Evolutionary conservation across 2,329 filamentous ascomycete species (phyloP).

Genomic region (Raffaelea ambrosiae): DNA sequence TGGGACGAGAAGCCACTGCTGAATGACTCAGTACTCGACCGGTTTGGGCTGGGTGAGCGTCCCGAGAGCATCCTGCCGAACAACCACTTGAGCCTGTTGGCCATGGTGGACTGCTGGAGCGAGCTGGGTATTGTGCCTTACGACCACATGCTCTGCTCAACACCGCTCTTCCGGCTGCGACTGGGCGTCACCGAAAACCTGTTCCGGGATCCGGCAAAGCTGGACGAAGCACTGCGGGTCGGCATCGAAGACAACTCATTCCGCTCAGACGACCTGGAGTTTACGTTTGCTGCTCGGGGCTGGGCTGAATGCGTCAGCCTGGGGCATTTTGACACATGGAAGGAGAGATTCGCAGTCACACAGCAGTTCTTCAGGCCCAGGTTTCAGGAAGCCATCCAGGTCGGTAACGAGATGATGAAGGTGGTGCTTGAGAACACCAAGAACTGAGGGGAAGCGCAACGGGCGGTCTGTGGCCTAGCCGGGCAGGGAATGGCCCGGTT

Average conservation of each 20-base stretch:
- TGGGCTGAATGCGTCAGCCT: conserved; percentile 93
- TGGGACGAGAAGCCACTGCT: conserved; percentile 61
- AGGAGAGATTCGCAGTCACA: conserved; percentile 82
- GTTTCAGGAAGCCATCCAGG: conserved; percentile 75
- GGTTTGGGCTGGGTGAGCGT: conserved; percentile 72
- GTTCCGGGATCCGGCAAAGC: conserved; percentile 71
- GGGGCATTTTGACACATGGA: conserved; percentile 88
- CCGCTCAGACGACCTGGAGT: conserved; percentile 91
- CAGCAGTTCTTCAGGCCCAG: conserved; percentile 86
- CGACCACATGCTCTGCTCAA: conserved; percentile 99
- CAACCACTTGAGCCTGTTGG: conserved; percentile 86
- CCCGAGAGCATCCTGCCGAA: conserved; percentile 53
- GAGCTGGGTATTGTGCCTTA: conserved; percentile 90
- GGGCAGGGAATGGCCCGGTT: too few relatives aligned
- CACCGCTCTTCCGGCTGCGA: conserved; percentile 92
- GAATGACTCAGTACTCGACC: conserved; percentile 76
- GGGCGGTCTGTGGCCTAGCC: too few relatives aligned
- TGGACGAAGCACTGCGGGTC: conserved; percentile 78
- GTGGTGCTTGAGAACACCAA: conserved; percentile 78
- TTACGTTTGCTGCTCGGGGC: conserved; percentile 90
- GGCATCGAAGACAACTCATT: conserved; percentile 87
- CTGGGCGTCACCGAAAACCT: conserved; percentile 95
- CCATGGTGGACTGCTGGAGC: conserved; percentile 98
- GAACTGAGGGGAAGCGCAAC: conserved; percentile 20
- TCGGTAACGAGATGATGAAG: conserved; percentile 96